phyloP scores from a whole-genome alignment of 768 basidiomycete genomes.

The Sporobolomyces roseus region DNA sequence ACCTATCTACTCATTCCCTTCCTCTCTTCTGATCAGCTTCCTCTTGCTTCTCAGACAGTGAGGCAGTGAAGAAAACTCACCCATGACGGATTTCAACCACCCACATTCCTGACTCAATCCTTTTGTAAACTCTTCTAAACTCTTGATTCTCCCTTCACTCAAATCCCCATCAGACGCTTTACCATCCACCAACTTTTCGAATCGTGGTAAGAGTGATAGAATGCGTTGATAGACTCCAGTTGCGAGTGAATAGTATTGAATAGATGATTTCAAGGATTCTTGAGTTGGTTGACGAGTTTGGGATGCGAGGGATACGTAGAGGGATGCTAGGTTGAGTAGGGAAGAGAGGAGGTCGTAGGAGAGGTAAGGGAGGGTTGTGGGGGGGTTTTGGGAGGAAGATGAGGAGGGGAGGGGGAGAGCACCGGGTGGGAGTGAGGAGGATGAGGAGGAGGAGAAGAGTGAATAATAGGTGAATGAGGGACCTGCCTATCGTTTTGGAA shows the following conservation, averaged over 20 bases:
- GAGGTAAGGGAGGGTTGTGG: conserved; percentile 68
- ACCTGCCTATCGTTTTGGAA: not conserved
- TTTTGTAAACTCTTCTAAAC: conserved; percentile 73
- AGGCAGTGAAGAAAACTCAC: conserved; percentile 52
- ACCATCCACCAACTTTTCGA: too few relatives aligned
- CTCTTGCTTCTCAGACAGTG: not conserved
- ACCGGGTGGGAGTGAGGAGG: conserved; percentile 54
- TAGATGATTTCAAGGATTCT: too few relatives aligned
- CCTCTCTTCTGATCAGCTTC: not conserved
- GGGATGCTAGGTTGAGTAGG: conserved; percentile 78
- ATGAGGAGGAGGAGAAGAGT: conserved; percentile 50
- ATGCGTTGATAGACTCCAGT: too few relatives aligned
- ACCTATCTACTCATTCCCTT: conserved; percentile 54
- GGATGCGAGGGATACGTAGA: conserved; percentile 62
- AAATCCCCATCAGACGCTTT: conserved; percentile 53
- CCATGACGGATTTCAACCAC: conserved; percentile 85
- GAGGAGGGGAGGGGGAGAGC: conserved; percentile 56
- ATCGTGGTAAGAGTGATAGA: conserved; percentile 49
- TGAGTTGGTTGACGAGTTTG: not conserved
- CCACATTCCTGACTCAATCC: conserved; percentile 93
- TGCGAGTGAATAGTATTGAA: too few relatives aligned
- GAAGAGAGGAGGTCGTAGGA: conserved; percentile 73
- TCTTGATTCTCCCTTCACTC: conserved; percentile 60
- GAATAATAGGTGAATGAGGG: too few relatives aligned
- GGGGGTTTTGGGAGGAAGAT: conserved; percentile 55